A percentile compares a stretch with the other conserved stretches of the same genome.
phyloP scores from a whole-genome alignment of 2,329 filamentous ascomycete genomes.

The Corniculantispora saksenae region DNA sequence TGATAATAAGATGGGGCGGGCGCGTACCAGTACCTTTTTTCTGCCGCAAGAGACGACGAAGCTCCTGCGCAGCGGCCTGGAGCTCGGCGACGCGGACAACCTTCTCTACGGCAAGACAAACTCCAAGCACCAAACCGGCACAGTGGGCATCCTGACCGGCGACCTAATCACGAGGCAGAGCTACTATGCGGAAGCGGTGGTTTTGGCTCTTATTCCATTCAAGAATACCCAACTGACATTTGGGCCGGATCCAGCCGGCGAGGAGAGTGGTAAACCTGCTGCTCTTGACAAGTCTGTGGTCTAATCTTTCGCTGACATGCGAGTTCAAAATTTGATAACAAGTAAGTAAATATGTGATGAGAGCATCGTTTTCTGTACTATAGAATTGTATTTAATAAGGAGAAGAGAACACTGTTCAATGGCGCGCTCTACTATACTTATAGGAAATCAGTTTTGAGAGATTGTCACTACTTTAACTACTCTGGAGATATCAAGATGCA shows the following conservation, averaged over 20 bases:
- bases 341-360: not conserved
- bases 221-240: slow-evolving; percentile 38
- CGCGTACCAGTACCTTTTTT: slow-evolving; percentile 40
- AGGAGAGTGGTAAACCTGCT: not conserved
- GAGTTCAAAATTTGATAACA: too few relatives aligned
- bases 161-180: slow-evolving; percentile 37
- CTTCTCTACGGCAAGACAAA: slow-evolving; percentile 38
- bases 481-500: too few relatives aligned
- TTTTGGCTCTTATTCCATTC: slow-evolving; percentile 44
- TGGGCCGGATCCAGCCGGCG: not conserved
- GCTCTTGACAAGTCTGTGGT: too few relatives aligned
- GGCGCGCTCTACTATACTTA: too few relatives aligned
- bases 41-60: slow-evolving; percentile 38
- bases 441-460: too few relatives aligned
- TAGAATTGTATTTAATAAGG: too few relatives aligned
- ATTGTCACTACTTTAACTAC: too few relatives aligned
- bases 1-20: slow-evolving; percentile 35
- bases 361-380: too few relatives aligned
- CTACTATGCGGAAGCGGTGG: slow-evolving; percentile 41
- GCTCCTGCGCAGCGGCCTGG: slow-evolving; percentile 38
- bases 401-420: too few relatives aligned
- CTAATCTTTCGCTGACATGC: too few relatives aligned
- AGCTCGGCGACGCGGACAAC: slow-evolving; percentile 43
- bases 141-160: slow-evolving; percentile 42
- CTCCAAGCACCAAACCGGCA: slow-evolving; percentile 41